Percentiles rank a stretch among this genome's conserved stretches.
These are phyloP conservation scores for Starmerella floris DNA, from an alignment of 805 yeast genomes.

Conservation along the genomic window DNA sequence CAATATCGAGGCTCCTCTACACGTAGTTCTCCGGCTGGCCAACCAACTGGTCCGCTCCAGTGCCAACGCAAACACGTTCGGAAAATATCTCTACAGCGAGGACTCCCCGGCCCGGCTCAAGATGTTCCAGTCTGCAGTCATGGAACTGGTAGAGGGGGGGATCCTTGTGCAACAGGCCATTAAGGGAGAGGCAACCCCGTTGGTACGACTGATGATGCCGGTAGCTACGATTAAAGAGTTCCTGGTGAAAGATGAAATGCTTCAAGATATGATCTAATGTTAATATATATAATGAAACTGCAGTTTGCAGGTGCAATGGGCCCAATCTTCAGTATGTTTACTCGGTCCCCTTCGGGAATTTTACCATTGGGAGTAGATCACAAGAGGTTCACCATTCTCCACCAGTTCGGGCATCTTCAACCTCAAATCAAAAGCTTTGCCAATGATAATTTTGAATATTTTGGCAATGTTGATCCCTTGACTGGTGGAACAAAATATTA, in stretches of 20 bases:
- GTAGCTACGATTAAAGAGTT: slow-evolving; percentile 55
- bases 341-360: no score
- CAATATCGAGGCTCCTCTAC: slow-evolving; percentile 53
- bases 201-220: slow-evolving; percentile 53
- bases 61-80: slow-evolving; percentile 23
- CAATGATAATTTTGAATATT: slow-evolving; percentile 77
- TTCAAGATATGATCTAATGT: slow-evolving; percentile 29
- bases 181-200: slow-evolving; percentile 52
- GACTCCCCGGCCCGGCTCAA: slow-evolving; percentile 34
- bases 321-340: not conserved
- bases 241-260: slow-evolving; percentile 42
- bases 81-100: slow-evolving; percentile 15
- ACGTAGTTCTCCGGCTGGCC: slow-evolving; percentile 70
- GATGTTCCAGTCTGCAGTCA: slow-evolving; percentile 47
- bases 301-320: not conserved
- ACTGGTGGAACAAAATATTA: slow-evolving; percentile 80
- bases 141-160: slow-evolving; percentile 69
- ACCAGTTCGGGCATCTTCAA: slow-evolving; percentile 72
- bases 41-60: slow-evolving; percentile 38
- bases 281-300: not conserved
- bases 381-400: slow-evolving; percentile 81
- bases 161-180: slow-evolving; percentile 53
- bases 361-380: slow-evolving; percentile 44
- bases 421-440: slow-evolving; percentile 79
- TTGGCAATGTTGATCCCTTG: slow-evolving; percentile 88